Evolutionary conservation across 83 land plant species (phyloP).

Genomic region (Diphasiastrum complanatum): DNA sequence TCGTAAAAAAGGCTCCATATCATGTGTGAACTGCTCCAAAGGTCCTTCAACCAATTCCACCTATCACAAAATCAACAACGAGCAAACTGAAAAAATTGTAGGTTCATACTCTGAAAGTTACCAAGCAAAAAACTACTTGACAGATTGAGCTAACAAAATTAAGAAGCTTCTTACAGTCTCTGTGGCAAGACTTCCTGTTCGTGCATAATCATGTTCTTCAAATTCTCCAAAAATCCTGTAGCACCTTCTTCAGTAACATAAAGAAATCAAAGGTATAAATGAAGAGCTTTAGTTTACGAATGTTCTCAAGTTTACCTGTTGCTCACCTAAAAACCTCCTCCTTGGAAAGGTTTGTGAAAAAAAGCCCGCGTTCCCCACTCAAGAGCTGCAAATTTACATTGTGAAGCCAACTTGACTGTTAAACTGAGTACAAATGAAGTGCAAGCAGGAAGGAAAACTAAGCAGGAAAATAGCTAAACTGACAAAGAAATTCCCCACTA

Average conservation of each 20-base stretch:
- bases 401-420: neutral
- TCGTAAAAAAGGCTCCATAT: conserved; percentile 94
- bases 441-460: neutral
- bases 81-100: neutral
- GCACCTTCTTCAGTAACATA: conserved; percentile 2
- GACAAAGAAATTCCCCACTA: conserved; percentile 8
- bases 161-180: conserved; percentile 53
- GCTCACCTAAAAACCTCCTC: conserved; percentile 65
- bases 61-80: conserved; percentile 23
- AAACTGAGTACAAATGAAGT: neutral
- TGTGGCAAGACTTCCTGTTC: conserved; percentile 76
- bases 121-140: neutral
- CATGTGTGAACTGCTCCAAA: conserved; percentile 86
- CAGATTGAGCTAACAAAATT: neutral
- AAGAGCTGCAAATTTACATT: conserved; percentile 42
- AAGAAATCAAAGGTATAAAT: too few relatives aligned
- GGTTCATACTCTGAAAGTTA: neutral
- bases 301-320: neutral
- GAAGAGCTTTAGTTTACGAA: too few relatives aligned
- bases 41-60: conserved; percentile 90
- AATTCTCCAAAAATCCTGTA: conserved; percentile 63
- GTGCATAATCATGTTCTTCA: conserved; percentile 84
- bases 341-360: conserved; percentile 67
- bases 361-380: conserved; percentile 69
- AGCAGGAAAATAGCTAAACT: conserved; percentile 15